Percentiles rank a stretch among this genome's conserved stretches.
These are phyloP conservation scores for Lineolata rhizophorae DNA, from an alignment of 495 filamentous ascomycete genomes.

Conservation along the genomic window DNA sequence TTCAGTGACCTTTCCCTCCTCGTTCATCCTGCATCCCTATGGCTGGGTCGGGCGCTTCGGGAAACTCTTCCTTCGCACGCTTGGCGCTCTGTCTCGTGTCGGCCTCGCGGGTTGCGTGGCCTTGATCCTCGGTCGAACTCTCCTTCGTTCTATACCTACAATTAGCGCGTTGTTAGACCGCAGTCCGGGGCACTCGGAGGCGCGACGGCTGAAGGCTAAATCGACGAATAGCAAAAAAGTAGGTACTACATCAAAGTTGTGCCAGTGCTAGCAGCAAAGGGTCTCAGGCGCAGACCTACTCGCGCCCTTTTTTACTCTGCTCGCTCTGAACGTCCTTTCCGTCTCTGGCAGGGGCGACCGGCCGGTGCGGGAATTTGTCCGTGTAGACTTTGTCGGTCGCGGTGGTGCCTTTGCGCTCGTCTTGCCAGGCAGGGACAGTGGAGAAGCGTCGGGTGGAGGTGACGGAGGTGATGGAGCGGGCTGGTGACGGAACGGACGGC, in stretches of 20 bases:
- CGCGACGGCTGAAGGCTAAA: neutral
- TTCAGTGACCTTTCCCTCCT: slow-evolving; percentile 18
- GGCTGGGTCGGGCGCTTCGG: slow-evolving; percentile 38
- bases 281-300: slow-evolving; percentile 19
- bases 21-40: slow-evolving; percentile 57
- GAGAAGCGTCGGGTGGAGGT: slow-evolving; percentile 2
- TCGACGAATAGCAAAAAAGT: neutral
- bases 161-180: slow-evolving; percentile 1
- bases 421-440: slow-evolving; percentile 1
- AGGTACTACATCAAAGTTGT: neutral
- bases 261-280: slow-evolving; percentile 3
- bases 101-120: slow-evolving; percentile 21
- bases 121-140: slow-evolving; percentile 7
- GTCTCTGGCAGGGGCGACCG: too few relatives aligned
- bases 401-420: slow-evolving; percentile 5
- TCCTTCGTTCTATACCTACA: slow-evolving; percentile 13
- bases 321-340: too few relatives aligned
- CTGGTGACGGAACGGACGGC: neutral
- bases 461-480: slow-evolving; percentile 2
- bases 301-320: too few relatives aligned
- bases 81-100: slow-evolving; percentile 22
- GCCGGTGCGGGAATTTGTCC: slow-evolving; percentile 23
- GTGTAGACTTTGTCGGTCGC: slow-evolving; percentile 14
- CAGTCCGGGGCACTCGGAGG: neutral
- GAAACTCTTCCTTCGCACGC: slow-evolving; percentile 39